phyloP scores from a whole-genome alignment of 1,139 yeast species.

The Nakaseomyces glabratus region DNA sequence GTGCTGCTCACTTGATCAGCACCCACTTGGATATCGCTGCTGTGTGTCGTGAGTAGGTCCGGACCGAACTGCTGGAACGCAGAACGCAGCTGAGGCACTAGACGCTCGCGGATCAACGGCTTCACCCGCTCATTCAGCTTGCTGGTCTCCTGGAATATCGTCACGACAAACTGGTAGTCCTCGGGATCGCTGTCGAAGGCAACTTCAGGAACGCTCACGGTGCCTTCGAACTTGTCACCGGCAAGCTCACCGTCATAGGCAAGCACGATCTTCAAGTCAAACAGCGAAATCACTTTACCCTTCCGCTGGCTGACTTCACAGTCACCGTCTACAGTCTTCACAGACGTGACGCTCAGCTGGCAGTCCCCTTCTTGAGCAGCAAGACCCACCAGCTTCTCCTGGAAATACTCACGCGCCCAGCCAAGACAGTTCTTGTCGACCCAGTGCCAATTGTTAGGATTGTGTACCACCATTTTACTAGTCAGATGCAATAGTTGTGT shows the following conservation, averaged over 20 bases:
- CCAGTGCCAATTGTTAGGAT: slow-evolving; percentile 94
- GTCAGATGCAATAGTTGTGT: too few species aligned
- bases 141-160: slow-evolving; percentile 50
- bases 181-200: slow-evolving; percentile 87
- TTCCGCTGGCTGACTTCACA: slow-evolving; percentile 95
- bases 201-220: slow-evolving; percentile 78
- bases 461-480: slow-evolving; percentile 61
- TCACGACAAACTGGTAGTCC: slow-evolving; percentile 75
- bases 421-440: slow-evolving; percentile 92
- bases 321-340: slow-evolving; percentile 82
- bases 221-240: slow-evolving; percentile 45
- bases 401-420: slow-evolving; percentile 79
- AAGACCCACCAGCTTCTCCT: slow-evolving; percentile 46
- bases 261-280: slow-evolving; percentile 65
- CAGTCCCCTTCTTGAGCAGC: slow-evolving; percentile 33
- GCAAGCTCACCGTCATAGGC: slow-evolving; percentile 43
- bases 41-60: slow-evolving; percentile 67
- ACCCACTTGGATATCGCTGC: slow-evolving; percentile 79
- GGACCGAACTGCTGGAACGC: slow-evolving; percentile 58
- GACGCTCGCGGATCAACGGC: slow-evolving; percentile 46
- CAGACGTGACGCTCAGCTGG: slow-evolving; percentile 39
- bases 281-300: slow-evolving; percentile 88
- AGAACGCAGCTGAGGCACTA: slow-evolving; percentile 63
- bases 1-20: slow-evolving; percentile 58
- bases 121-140: slow-evolving; percentile 41